Evolutionary conservation across 1,284 basidiomycete genomes (phyloP).

Genomic region (Agaricales sp.): DNA sequence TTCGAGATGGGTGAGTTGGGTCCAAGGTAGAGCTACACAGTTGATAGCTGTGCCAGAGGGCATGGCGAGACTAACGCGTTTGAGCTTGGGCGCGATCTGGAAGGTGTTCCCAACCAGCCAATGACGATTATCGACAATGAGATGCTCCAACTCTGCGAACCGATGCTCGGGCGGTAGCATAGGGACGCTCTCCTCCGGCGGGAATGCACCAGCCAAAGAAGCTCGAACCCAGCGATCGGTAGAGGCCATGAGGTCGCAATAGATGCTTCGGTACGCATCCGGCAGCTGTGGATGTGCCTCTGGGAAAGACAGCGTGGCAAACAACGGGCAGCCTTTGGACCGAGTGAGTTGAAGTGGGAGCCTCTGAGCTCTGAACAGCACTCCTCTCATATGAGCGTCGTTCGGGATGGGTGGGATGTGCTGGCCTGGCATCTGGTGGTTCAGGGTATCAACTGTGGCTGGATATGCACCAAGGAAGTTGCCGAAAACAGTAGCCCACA

Average conservation of each 20-base stretch:
- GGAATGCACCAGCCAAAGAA: not conserved
- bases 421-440: too few relatives aligned
- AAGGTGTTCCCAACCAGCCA: not conserved
- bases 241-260: not conserved
- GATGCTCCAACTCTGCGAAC: not conserved
- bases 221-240: not conserved
- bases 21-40: not conserved
- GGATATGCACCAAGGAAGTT: not conserved
- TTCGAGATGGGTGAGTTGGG: not conserved
- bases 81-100: not conserved
- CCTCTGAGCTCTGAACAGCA: not conserved
- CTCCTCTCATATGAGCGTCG: too few relatives aligned
- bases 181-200: not conserved
- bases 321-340: not conserved
- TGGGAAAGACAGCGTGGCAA: not conserved
- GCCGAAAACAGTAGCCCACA: not conserved
- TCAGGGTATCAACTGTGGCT: too few relatives aligned
- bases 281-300: not conserved
- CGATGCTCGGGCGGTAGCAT: not conserved
- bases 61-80: not conserved
- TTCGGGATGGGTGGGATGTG: not conserved
- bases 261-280: not conserved
- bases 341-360: not conserved
- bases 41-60: not conserved
- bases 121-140: not conserved